These are phyloP conservation scores for Chrysosporium keratinophilum DNA, from an alignment of 2,329 filamentous ascomycete genomes.

Conservation along the genomic window DNA sequence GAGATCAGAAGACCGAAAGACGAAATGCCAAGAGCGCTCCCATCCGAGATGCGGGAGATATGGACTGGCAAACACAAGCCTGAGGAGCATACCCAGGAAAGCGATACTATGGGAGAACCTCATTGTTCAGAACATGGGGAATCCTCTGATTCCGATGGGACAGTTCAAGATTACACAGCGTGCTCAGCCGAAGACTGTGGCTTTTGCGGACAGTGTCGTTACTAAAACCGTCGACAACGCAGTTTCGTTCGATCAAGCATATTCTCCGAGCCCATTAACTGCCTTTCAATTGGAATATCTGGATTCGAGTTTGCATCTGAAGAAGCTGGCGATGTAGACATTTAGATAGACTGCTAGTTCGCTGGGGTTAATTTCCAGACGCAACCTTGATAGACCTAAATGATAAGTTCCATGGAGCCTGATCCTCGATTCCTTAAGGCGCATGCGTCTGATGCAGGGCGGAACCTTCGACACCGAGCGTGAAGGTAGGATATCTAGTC, in stretches of 20 bases:
- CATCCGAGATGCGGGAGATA: background rate
- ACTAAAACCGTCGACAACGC: background rate
- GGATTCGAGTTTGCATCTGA: no score
- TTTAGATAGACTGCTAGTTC: no score
- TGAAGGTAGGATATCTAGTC: conserved; percentile 47
- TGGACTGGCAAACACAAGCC: background rate
- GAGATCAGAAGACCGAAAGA: background rate
- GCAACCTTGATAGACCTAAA: no score
- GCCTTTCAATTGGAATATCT: no score
- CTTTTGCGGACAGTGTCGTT: background rate
- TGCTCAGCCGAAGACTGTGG: background rate
- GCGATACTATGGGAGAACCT: background rate
- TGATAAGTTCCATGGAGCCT: no score
- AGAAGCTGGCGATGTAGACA: no score
- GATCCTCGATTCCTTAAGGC: no score
- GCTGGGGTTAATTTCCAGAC: no score
- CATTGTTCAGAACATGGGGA: background rate
- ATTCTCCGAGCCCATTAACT: no score
- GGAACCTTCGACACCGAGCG: conserved; percentile 39
- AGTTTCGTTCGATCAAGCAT: no score
- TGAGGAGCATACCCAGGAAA: background rate
- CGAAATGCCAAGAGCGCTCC: background rate
- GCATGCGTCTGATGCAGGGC: conserved; percentile 50
- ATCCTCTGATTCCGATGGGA: background rate
- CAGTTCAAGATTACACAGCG: background rate